Percentiles rank a stretch among this genome's conserved stretches.
These are phyloP conservation scores for Papilionanthe hybrid DNA, from an alignment of 116 monocot species.

Conservation along the genomic window DNA sequence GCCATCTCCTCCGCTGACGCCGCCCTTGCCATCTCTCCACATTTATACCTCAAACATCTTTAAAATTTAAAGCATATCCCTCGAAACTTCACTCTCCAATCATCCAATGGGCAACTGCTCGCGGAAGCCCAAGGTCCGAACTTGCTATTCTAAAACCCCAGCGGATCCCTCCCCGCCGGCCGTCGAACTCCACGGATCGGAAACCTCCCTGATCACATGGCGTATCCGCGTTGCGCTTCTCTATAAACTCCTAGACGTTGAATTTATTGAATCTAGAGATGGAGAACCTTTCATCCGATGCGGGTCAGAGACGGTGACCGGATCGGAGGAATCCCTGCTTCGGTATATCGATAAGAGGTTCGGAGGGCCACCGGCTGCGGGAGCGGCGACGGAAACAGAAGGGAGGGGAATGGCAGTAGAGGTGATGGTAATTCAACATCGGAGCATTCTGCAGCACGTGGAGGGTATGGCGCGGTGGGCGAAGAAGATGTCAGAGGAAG, in stretches of 20 bases:
- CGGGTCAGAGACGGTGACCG: conserved; percentile 35
- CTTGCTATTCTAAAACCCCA: background rate
- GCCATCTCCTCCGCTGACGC: background rate
- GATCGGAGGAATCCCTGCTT: conserved; percentile 39
- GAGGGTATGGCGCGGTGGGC: conserved; percentile 48
- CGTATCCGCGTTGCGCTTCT: conserved; percentile 50
- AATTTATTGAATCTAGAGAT: conserved; percentile 27
- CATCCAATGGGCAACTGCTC: conserved; percentile 46
- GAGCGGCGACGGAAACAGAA: background rate
- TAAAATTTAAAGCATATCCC: background rate
- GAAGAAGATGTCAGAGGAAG: conserved; percentile 25
- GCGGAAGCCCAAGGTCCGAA: conserved; percentile 19
- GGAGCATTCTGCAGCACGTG: conserved; percentile 59
- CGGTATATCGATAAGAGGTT: conserved; percentile 39
- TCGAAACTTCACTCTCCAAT: background rate
- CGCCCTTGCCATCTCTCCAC: background rate
- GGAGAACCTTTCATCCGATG: conserved; percentile 22
- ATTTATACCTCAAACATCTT: background rate
- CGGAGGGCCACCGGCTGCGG: conserved; percentile 21
- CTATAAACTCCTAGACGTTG: conserved; percentile 38
- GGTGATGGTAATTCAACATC: conserved; percentile 55
- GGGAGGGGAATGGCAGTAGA: conserved; percentile 11
- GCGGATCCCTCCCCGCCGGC: conserved; percentile 3
- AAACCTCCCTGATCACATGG: conserved; percentile 29
- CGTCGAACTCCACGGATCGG: conserved; percentile 45